These are phyloP conservation scores for Penicillium paxilli DNA, from an alignment of 495 filamentous ascomycete genomes.

Conservation along the genomic window DNA sequence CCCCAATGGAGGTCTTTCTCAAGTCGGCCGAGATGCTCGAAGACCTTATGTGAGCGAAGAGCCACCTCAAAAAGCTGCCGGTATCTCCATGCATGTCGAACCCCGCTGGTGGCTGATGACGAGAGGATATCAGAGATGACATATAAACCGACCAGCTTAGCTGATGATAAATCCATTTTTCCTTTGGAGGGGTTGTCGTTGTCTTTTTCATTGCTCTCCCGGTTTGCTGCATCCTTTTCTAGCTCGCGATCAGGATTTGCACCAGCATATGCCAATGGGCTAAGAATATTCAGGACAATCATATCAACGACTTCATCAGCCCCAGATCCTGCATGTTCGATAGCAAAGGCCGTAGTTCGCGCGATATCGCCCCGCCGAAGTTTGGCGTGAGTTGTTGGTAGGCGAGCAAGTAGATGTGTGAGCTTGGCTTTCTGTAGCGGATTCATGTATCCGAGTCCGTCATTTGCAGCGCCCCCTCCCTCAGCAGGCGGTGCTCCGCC, in stretches of 20 bases:
- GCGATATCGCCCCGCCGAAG: slow-evolving; percentile 86
- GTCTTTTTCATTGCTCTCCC: slow-evolving; percentile 16
- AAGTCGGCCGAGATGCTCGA: slow-evolving; percentile 78
- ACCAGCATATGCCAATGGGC: slow-evolving; percentile 61
- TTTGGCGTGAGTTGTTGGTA: slow-evolving; percentile 73
- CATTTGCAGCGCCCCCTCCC: slow-evolving; percentile 30
- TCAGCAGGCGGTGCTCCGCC: slow-evolving; percentile 54
- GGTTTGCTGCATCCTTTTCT: slow-evolving; percentile 29
- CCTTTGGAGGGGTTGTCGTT: slow-evolving; percentile 31
- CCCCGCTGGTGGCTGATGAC: slow-evolving; percentile 77
- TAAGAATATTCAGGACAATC: slow-evolving; percentile 76
- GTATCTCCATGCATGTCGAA: slow-evolving; percentile 89
- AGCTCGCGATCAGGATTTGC: slow-evolving; percentile 57
- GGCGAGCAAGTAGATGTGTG: slow-evolving; percentile 72
- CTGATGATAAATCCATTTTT: slow-evolving; percentile 64
- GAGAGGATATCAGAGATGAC: slow-evolving; percentile 87
- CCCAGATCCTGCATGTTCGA: slow-evolving; percentile 75
- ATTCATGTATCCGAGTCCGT: slow-evolving; percentile 74
- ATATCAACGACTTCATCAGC: slow-evolving; percentile 89
- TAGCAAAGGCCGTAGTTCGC: slow-evolving; percentile 83
- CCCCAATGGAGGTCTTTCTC: slow-evolving; percentile 81
- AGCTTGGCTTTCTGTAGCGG: slow-evolving; percentile 84
- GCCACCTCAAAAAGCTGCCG: slow-evolving; percentile 80
- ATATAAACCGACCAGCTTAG: slow-evolving; percentile 82
- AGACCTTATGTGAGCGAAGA: slow-evolving; percentile 67